Evolutionary conservation across 345 rosid genomes (phyloP), one percentile per base, ranked within the genome.

Genomic region (Populus ilicifolia): DNA sequence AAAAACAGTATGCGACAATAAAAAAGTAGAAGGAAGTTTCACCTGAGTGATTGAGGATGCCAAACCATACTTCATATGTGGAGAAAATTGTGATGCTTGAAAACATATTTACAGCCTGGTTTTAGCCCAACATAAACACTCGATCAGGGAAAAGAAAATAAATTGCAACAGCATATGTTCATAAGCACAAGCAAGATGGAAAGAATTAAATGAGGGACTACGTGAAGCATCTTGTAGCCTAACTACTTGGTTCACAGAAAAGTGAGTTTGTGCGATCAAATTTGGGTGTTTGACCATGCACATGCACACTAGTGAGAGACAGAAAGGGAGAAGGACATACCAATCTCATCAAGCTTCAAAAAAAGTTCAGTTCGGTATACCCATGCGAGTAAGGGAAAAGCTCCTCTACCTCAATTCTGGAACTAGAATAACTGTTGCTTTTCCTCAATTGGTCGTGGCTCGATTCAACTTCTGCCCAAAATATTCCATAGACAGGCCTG

Each of bases 401-500:
- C 89, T 96, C 99, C 89, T 96, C 99, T 14, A 92, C 97, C 81
- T 93, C 82, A 83, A 95, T 86, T 78, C 95, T 84, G 54, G 97
- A 85, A 83, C 85, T 89, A 52, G 97, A 87, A 84, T 88, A 83
- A 82, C 96, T 96, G 75, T 62, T 86, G 78, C 90, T 88, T 85
- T 89, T 90, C 87, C 89, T 96, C 67, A 93, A 76, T 71, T 91
- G 89, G 71, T 81, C 90, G 74, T 91, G 92, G 83, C 83, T 84
- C 39, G 97, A 93, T 80, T 92, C 97, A 7, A 96, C 97, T 86
- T 96, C 99, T 29, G 95, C 98, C 83, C 86, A 91, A 80, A 96
- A 96, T 77, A 91, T 84, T 73, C 99, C 94, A 81, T 93, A 96
- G 54, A 96, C 99, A 23, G 99, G 99, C 84, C 98, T 90, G 78